Evolutionary conservation across 345 rosid species (phyloP), one percentile per base, ranked within the genome.

Genomic region (Eutrema japonicum): DNA sequence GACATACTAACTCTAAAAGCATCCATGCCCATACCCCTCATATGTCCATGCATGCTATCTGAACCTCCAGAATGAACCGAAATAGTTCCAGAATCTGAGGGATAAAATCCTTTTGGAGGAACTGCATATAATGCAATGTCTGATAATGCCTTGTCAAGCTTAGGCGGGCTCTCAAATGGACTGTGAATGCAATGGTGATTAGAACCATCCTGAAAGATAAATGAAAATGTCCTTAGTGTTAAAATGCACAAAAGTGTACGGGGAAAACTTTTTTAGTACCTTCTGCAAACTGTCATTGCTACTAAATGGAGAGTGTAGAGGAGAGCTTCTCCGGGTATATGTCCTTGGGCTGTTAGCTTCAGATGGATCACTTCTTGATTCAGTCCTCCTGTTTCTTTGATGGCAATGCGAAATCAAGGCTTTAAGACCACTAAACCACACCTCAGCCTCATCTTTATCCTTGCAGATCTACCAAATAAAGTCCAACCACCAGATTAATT

Each of bases 131-230:
- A 56, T 68, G 91, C 57, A 67, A 83, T 91, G 82, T 95, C 96
- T 6, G 97, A 87, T 83, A 88, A 91, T 66, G 92, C 86, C 80
- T 95, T 90, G 69, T 88, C 96, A 7, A 90, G 70, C 84, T 86
- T 92, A n/a, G 97, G 96, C 49, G 99, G 99, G 73, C 98, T 95
- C 83, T 85, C 98, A 80, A 81, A 87, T 26, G 99, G 97, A 89
- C 94, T 92, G 74, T 84, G 92, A 73, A 92, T 79, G 53, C 89
- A 92, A 79, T 79, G 88, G 68, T 87, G 86, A 71, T 84, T 91
- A 47, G 87, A 83, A 73, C 80, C 80, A 79, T 89, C 98, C 98
- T 94, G 87, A 80, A 47, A 58, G 55, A 43, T 58, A 71, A 38
- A 41, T 12, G 53, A 12, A 40, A 68, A 42, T 36, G 6, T 65